phyloP scores from a whole-genome alignment of 148 eudicot genomes.

The Tetragonia tetragonoides region DNA sequence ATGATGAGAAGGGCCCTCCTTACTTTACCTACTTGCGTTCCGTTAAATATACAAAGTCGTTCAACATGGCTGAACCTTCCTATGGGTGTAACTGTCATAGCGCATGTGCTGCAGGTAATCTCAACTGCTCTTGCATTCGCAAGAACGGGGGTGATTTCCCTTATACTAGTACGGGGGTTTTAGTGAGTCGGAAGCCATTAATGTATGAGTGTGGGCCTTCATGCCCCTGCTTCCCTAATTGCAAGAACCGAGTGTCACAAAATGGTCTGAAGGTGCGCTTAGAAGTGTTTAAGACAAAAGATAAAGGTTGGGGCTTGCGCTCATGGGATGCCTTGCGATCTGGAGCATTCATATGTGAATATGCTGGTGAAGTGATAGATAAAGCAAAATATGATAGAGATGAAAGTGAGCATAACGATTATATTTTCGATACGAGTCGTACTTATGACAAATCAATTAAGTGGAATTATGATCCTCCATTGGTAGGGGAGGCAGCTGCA shows the following conservation, averaged over 20 bases:
- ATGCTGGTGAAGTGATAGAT: constrained; percentile 74
- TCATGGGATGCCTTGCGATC: constrained; percentile 81
- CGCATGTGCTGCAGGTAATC: constrained; percentile 76
- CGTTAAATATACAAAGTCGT: constrained; percentile 54
- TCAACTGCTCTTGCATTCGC: constrained; percentile 66
- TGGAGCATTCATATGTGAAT: constrained; percentile 73
- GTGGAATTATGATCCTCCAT: constrained; percentile 47
- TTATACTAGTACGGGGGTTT: constrained; percentile 55
- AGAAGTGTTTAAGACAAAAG: constrained; percentile 83
- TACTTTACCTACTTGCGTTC: constrained; percentile 63
- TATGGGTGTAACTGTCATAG: constrained; percentile 55
- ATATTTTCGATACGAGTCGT: constrained; percentile 76
- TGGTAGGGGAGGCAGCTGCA: constrained; percentile 29
- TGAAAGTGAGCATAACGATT: constrained; percentile 47
- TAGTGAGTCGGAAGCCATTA: constrained; percentile 49
- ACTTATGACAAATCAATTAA: constrained; percentile 42
- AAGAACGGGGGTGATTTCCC: constrained; percentile 70
- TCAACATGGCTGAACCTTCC: constrained; percentile 42
- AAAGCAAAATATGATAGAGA: constrained; percentile 39
- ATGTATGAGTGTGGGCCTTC: constrained; percentile 75
- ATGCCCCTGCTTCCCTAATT: constrained; percentile 62
- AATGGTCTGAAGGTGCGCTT: constrained; percentile 60
- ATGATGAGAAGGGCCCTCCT: constrained; percentile 81
- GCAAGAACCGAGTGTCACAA: constrained; percentile 74
- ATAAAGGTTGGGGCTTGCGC: constrained; percentile 85